These are phyloP conservation scores for Ochetophila trinervis DNA, from an alignment of 306 rosid species.

Conservation along the genomic window DNA sequence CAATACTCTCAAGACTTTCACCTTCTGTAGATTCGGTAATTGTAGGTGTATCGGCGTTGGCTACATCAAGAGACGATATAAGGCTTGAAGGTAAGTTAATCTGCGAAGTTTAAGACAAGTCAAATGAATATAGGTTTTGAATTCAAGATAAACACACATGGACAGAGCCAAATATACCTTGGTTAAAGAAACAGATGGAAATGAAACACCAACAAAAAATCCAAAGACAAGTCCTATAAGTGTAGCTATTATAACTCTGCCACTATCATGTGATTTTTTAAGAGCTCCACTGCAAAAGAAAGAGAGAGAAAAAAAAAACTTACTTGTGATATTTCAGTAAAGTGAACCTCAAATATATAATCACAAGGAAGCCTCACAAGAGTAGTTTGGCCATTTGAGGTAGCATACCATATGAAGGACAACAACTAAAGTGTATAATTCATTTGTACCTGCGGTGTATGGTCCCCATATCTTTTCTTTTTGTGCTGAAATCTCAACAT, in stretches of 20 bases:
- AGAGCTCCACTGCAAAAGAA: slow-evolving; percentile 38
- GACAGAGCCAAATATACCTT: slow-evolving; percentile 49
- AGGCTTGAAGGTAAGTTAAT: slow-evolving; percentile 69
- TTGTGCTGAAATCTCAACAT: slow-evolving; percentile 38
- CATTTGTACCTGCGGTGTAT: slow-evolving; percentile 48
- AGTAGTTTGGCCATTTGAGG: not conserved
- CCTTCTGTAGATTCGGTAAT: slow-evolving; percentile 25
- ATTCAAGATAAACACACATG: slow-evolving; percentile 1
- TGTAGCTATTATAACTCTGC: slow-evolving; percentile 53
- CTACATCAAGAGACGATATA: slow-evolving; percentile 62
- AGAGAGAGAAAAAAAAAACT: slow-evolving; percentile 18
- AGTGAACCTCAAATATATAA: slow-evolving; percentile 10
- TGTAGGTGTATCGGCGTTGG: slow-evolving; percentile 48
- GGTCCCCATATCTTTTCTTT: slow-evolving; percentile 33
- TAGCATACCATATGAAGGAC: not conserved
- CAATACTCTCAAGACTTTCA: slow-evolving; percentile 47
- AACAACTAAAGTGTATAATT: not conserved
- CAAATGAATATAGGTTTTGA: slow-evolving; percentile 24
- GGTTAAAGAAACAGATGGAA: slow-evolving; percentile 51
- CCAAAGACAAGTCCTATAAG: slow-evolving; percentile 72
- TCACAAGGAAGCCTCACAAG: not conserved
- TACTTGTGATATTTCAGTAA: slow-evolving; percentile 17
- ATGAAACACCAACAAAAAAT: slow-evolving; percentile 68
- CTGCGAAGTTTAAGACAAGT: slow-evolving; percentile 49
- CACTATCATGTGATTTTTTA: slow-evolving; percentile 62